A percentile compares a stretch with the other conserved stretches of the same genome.
These are phyloP conservation scores for Suillus sp. DNA, from an alignment of 768 basidiomycete genomes.

Conservation along the genomic window DNA sequence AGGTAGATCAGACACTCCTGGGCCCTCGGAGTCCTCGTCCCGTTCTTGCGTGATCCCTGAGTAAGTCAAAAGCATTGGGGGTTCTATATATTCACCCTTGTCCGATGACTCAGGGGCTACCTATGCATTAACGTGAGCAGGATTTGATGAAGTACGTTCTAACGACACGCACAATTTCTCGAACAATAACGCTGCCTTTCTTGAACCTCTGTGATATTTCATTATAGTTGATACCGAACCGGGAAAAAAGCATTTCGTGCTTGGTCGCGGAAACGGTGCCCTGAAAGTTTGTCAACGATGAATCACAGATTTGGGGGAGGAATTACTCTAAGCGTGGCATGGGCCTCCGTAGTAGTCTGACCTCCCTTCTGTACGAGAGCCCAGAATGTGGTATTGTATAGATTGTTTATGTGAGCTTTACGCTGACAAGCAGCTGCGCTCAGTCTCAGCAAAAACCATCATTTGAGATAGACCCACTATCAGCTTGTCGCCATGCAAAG, in stretches of 20 bases:
- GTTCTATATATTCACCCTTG: neutral
- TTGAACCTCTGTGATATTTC: constrained; percentile 66
- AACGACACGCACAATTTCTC: constrained; percentile 50
- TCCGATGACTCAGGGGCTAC: neutral
- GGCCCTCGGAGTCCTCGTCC: neutral
- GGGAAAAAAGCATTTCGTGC: constrained; percentile 85
- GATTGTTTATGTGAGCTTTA: constrained; percentile 94
- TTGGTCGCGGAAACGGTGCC: constrained; percentile 89
- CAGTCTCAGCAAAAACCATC: constrained; percentile 8
- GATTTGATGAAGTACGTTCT: neutral
- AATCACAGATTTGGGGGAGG: neutral
- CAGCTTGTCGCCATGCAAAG: constrained; percentile 94
- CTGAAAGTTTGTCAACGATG: constrained; percentile 42
- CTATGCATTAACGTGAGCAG: neutral
- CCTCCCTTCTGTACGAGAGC: constrained; percentile 86
- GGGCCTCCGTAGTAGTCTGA: constrained; percentile 76
- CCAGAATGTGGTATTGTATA: constrained; percentile 98
- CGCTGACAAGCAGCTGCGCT: constrained; percentile 22
- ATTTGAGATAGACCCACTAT: constrained; percentile 60
- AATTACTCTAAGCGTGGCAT: constrained; percentile 70
- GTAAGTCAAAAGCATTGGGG: neutral
- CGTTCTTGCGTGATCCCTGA: neutral
- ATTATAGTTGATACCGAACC: constrained; percentile 90
- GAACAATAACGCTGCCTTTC: constrained; percentile 84
- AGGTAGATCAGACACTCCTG: too few relatives aligned